Evolutionary conservation across 345 rosid species (phyloP).

Genomic region (Eucalyptus pauciflora): DNA sequence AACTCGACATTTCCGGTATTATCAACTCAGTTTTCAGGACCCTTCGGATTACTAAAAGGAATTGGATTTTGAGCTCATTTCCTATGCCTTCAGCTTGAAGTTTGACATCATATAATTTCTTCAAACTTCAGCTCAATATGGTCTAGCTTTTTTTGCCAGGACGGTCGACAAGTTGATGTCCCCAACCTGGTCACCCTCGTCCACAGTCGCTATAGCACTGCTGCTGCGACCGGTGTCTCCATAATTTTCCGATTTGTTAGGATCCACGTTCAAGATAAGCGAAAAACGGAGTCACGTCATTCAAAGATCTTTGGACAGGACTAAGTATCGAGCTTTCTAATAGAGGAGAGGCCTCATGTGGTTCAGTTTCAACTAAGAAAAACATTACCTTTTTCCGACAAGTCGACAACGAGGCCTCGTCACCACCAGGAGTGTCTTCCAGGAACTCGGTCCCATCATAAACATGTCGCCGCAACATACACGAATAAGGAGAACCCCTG

Average conservation of each 20-base stretch:
- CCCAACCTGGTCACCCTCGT: constrained; percentile 41
- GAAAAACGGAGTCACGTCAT: neutral
- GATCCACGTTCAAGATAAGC: constrained; percentile 40
- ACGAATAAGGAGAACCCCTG: neutral
- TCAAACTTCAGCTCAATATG: constrained; percentile 20
- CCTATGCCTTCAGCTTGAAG: neutral
- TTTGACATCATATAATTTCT: neutral
- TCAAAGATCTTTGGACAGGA: neutral
- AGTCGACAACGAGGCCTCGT: constrained; percentile 33
- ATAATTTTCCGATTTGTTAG: constrained; percentile 48
- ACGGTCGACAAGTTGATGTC: constrained; percentile 48
- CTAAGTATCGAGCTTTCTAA: neutral
- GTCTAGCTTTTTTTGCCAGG: constrained; percentile 22
- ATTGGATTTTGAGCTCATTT: neutral
- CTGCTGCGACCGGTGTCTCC: constrained; percentile 66
- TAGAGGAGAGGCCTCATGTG: neutral
- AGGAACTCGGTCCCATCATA: constrained; percentile 39
- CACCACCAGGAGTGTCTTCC: constrained; percentile 54
- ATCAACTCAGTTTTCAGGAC: neutral
- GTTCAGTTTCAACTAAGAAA: neutral
- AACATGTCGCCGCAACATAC: constrained; percentile 6
- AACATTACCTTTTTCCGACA: constrained; percentile 33
- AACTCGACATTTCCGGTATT: neutral
- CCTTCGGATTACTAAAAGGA: neutral
- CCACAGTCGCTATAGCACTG: constrained; percentile 51